Base-by-base conservation (phyloP, 2,329 filamentous ascomycete genomes). In the Hypoxylon sp. region DNA sequence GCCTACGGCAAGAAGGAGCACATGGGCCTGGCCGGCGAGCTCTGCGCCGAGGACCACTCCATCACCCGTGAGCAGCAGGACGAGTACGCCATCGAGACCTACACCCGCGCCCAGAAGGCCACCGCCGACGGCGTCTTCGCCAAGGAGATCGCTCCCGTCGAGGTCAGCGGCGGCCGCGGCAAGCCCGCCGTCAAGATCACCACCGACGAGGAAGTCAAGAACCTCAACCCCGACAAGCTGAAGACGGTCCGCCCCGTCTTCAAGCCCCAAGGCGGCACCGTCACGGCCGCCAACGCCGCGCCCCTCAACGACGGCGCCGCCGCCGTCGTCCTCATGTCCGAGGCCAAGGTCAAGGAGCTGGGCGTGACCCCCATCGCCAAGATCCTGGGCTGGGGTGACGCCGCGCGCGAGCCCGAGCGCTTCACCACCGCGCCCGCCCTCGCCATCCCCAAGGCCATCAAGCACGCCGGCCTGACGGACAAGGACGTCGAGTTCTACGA, bases 371-470 rank as follows among this genome's bases (percentile, higher is more conserved):
- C 96, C 61, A 86, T 99, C 69, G 96, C 93, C 77, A 97, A 96
- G 87, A 98, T 99, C 76, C 90, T 96, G 67, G 96, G 96, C 75
- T 99, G 96, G 96, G 96, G 90, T 73, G 96, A 99, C 77, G 95
- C 96, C 61, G 96, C 91, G 69, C 90, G 96, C 71, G 89, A 92
- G 77, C 95, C 96, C 40, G 92, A 91, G 83, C 96, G 96, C 79
- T 99, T 99, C 87, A 99, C 96, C 71, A 96, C 93, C 50, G 91
- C 96, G 7, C 96, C 96, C 8, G 88, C 96, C 18, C 87, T 98
- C 60, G 96, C 96, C 71, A 96, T 99, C 74, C 96, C 96, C 78
- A 99, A 98, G 86, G 96, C 96, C 62, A 88, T 99, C 76, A 93
- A 95, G 86, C 95, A 99, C 81, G 96, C 96, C 66, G 92, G 92